phyloP scores from a whole-genome alignment of 2,329 filamentous ascomycete genomes.

The Lasiodiplodia sp. region DNA sequence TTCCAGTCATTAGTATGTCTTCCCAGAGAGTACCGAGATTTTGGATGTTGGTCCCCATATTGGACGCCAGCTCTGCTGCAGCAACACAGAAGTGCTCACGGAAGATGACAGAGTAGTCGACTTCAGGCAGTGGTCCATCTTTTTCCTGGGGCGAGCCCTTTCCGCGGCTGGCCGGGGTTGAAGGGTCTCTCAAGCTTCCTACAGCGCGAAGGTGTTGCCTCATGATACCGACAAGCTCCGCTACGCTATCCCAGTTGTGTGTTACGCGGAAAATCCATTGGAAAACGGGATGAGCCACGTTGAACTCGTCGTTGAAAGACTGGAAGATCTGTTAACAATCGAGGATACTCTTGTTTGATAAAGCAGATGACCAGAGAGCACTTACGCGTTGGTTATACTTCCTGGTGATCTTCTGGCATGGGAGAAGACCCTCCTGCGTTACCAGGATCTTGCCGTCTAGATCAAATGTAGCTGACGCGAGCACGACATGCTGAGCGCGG shows the following conservation, averaged over 20 bases:
- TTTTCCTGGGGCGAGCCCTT: slow-evolving; percentile 32
- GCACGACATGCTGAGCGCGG: slow-evolving; percentile 61
- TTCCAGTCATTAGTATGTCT: slow-evolving; percentile 74
- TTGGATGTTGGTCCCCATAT: slow-evolving; percentile 68
- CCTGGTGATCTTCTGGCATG: slow-evolving; percentile 79
- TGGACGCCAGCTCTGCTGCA: slow-evolving; percentile 74
- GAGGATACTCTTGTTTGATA: neutral
- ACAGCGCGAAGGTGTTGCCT: slow-evolving; percentile 68
- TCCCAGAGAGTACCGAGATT: slow-evolving; percentile 76
- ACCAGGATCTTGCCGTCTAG: slow-evolving; percentile 71
- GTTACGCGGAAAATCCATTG: slow-evolving; percentile 87
- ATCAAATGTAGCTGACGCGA: slow-evolving; percentile 72
- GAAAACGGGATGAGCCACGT: slow-evolving; percentile 78
- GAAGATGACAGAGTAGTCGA: slow-evolving; percentile 78
- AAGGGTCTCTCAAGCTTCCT: slow-evolving; percentile 48
- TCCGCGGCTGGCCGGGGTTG: slow-evolving; percentile 37
- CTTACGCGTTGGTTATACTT: slow-evolving; percentile 40
- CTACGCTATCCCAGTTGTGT: slow-evolving; percentile 75
- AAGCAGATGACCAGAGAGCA: neutral
- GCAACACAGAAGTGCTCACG: slow-evolving; percentile 84
- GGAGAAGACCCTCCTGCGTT: slow-evolving; percentile 72
- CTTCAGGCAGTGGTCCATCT: slow-evolving; percentile 62
- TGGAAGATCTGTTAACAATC: slow-evolving; percentile 32
- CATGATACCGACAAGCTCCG: slow-evolving; percentile 75
- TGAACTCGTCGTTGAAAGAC: slow-evolving; percentile 76